Evolutionary conservation across 768 basidiomycete species (phyloP).

Genomic region (Hericium alpestre): DNA sequence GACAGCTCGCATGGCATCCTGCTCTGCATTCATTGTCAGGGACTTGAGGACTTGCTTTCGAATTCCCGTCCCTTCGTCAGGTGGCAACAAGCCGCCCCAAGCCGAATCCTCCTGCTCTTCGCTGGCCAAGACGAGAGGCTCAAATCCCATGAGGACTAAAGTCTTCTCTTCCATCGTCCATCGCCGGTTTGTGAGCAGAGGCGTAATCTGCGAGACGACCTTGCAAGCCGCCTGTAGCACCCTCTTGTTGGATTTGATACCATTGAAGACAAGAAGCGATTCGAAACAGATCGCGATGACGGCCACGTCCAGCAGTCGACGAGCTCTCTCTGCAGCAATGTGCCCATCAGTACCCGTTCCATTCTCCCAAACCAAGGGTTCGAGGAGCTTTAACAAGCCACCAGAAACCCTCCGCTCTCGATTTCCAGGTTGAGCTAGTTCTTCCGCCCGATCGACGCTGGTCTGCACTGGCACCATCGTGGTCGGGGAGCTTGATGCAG

Average conservation of each 20-base stretch:
- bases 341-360: constrained; percentile 22
- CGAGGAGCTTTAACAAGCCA: constrained; percentile 55
- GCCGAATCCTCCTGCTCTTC: constrained; percentile 17
- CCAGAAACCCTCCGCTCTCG: constrained; percentile 53
- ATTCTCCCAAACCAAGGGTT: constrained; percentile 35
- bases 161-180: constrained; percentile 60
- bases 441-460: constrained; percentile 10
- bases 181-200: constrained; percentile 28
- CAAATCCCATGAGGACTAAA: constrained; percentile 52
- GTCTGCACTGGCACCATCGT: background rate
- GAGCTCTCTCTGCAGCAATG: constrained; percentile 51
- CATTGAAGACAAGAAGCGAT: constrained; percentile 52
- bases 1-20: constrained; percentile 5
- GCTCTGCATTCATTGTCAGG: constrained; percentile 17
- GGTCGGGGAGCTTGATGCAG: background rate
- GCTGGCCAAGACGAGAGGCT: constrained; percentile 45
- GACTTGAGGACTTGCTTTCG: constrained; percentile 38
- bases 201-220: constrained; percentile 28
- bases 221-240: constrained; percentile 58
- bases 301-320: constrained; percentile 60
- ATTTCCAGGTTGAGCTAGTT: constrained; percentile 36
- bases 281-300: constrained; percentile 62
- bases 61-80: constrained; percentile 48
- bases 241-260: constrained; percentile 45
- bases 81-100: constrained; percentile 40